These are phyloP conservation scores for Citrus medica DNA, from an alignment of 345 rosid species.

Conservation along the genomic window DNA sequence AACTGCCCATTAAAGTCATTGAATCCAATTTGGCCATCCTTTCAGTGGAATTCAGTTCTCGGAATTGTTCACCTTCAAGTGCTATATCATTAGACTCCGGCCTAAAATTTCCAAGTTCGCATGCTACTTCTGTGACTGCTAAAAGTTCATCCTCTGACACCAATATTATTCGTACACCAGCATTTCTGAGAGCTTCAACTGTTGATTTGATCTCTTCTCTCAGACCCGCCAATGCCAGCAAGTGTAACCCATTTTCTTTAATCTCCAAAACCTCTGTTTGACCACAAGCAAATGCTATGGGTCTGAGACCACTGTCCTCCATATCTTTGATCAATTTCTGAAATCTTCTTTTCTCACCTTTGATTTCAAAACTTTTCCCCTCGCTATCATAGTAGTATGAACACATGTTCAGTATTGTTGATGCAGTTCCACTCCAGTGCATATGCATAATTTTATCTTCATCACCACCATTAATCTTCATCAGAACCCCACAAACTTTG, in stretches of 20 bases:
- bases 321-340: constrained; percentile 9
- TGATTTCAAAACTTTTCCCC: constrained; percentile 10
- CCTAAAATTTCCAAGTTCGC: constrained; percentile 6
- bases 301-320: constrained; percentile 17
- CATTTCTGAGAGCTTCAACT: not conserved
- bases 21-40: constrained; percentile 7
- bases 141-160: constrained; percentile 17
- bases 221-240: constrained; percentile 20
- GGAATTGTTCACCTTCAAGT: constrained; percentile 9
- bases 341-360: not conserved
- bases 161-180: constrained; percentile 20
- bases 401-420: constrained; percentile 16
- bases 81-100: not conserved
- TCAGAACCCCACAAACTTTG: constrained; percentile 2
- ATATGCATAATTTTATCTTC: not conserved
- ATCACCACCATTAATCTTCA: constrained; percentile 6
- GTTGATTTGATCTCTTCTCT: not conserved
- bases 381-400: constrained; percentile 18
- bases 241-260: constrained; percentile 6
- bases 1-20: constrained; percentile 7
- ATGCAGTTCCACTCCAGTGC: constrained; percentile 29
- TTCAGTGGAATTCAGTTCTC: not conserved
- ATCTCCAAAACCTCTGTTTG: constrained; percentile 16
- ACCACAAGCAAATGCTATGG: constrained; percentile 22
- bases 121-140: constrained; percentile 14